A percentile compares a stretch with the other conserved stretches of the same genome.
Evolutionary conservation across 306 rosid species (phyloP).

Genomic region (Prunus kanzakura): DNA sequence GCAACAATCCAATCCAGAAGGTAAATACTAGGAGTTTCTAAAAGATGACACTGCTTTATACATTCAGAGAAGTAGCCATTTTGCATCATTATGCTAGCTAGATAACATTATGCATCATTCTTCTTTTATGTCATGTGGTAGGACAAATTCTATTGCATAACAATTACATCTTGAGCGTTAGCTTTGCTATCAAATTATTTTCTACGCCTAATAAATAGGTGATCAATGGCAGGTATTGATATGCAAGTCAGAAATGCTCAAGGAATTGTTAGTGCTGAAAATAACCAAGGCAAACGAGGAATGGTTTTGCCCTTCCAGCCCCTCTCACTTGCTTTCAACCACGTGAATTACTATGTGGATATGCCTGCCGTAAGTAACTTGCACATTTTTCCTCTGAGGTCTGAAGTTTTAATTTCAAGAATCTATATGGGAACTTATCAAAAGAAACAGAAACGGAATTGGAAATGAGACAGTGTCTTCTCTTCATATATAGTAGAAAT

Average conservation of each 20-base stretch:
- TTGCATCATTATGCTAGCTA: too few relatives aligned
- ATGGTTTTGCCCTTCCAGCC: slow-evolving; percentile 24
- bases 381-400: neutral
- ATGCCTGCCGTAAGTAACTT: slow-evolving; percentile 20
- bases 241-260: slow-evolving; percentile 19
- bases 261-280: neutral
- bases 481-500: neutral
- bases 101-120: neutral
- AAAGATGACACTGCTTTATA: neutral
- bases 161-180: neutral
- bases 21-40: neutral
- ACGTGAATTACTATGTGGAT: slow-evolving; percentile 22
- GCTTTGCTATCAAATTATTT: neutral
- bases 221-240: slow-evolving; percentile 6
- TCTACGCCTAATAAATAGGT: neutral
- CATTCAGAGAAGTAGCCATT: neutral
- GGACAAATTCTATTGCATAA: neutral
- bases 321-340: slow-evolving; percentile 26
- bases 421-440: neutral
- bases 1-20: slow-evolving; percentile 14
- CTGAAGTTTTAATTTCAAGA: neutral
- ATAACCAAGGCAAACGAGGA: slow-evolving; percentile 9
- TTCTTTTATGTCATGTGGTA: neutral
- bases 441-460: neutral
- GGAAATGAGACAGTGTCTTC: neutral